Percentiles rank a stretch among this genome's conserved stretches.
These are phyloP conservation scores for Alloteropsis angusta DNA, from an alignment of 202 grass and related monocot genomes.

Conservation along the genomic window DNA sequence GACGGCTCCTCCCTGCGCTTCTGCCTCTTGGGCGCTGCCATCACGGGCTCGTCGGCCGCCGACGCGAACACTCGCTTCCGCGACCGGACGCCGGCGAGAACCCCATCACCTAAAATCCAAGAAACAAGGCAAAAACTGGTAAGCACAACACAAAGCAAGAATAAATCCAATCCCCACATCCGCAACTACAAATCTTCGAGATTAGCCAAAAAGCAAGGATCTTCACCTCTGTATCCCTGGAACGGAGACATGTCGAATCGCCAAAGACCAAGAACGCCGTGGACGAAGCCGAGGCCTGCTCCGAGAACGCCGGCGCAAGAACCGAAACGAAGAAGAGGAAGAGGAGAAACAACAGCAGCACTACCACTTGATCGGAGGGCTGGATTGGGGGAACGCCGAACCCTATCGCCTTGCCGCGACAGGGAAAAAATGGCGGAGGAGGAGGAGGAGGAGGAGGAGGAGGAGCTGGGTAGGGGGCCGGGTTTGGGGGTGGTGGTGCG, in stretches of 20 bases:
- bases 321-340: neutral
- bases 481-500: neutral
- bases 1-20: constrained; percentile 32
- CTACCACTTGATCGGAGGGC: neutral
- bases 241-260: constrained; percentile 36
- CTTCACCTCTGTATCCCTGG: constrained; percentile 33
- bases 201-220: neutral
- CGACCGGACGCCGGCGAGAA: constrained; percentile 15
- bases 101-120: constrained; percentile 25
- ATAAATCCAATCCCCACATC: neutral
- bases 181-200: neutral
- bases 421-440: constrained; percentile 35
- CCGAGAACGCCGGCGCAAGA: constrained; percentile 10
- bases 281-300: neutral
- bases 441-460: neutral
- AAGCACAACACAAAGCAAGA: neutral
- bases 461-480: neutral
- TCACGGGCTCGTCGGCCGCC: constrained; percentile 4
- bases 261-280: constrained; percentile 7
- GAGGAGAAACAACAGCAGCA: neutral
- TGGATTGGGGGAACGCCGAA: constrained; percentile 8
- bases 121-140: neutral
- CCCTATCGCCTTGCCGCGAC: constrained; percentile 25
- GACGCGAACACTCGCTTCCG: constrained; percentile 60
- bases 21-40: constrained; percentile 24